These are phyloP conservation scores for Viridothelium virens DNA, from an alignment of 495 filamentous ascomycete species.

Conservation along the genomic window DNA sequence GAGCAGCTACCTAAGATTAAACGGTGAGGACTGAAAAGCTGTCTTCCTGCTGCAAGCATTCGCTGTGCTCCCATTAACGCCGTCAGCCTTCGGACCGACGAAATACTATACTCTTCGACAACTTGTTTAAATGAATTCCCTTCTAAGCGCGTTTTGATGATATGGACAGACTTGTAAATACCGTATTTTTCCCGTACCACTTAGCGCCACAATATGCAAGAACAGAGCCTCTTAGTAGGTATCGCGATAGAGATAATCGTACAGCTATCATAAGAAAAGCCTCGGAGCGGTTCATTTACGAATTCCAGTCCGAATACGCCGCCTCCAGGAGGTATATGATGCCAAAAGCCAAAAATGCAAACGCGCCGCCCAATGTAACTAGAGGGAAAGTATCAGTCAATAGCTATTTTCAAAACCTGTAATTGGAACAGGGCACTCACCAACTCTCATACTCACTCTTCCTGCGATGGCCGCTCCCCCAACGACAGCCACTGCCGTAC, in stretches of 20 bases:
- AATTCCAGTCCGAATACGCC: constrained; percentile 20
- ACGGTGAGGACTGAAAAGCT: too few relatives aligned
- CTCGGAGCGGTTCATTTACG: not conserved
- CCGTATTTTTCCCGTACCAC: not conserved
- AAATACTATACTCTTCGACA: too few relatives aligned
- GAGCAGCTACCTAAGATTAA: too few relatives aligned
- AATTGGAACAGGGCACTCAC: constrained; percentile 51
- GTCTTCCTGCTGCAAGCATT: too few relatives aligned
- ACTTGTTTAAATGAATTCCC: too few relatives aligned
- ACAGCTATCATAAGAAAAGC: not conserved
- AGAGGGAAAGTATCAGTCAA: constrained; percentile 16
- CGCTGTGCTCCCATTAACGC: too few relatives aligned
- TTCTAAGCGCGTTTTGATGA: too few relatives aligned
- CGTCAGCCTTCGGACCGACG: too few relatives aligned
- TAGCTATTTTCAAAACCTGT: constrained; percentile 3
- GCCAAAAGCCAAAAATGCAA: constrained; percentile 83
- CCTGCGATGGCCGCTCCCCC: constrained; percentile 89
- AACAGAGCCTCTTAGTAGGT: not conserved
- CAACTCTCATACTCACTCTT: constrained; percentile 88
- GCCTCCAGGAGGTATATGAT: constrained; percentile 84
- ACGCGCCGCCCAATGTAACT: constrained; percentile 95
- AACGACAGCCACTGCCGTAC: constrained; percentile 87
- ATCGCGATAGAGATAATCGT: not conserved
- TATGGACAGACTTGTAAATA: not conserved
- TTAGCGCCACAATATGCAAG: constrained; percentile 3